Percentiles rank a stretch among this genome's conserved stretches.
phyloP scores from a whole-genome alignment of 768 basidiomycete species.

The Lentinus brumalis region DNA sequence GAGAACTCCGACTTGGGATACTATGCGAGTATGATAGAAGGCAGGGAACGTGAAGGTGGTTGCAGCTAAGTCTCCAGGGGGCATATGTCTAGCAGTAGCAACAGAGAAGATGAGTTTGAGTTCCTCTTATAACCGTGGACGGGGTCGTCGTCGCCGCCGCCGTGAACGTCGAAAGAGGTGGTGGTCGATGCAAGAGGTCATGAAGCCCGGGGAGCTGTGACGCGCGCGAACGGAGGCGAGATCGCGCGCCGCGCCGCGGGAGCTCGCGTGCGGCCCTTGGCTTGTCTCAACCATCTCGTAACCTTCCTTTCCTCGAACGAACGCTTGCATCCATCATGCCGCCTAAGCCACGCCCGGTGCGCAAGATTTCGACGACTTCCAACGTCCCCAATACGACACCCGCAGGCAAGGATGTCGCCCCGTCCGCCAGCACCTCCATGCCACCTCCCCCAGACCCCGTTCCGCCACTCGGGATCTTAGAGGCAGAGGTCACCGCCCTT shows the following conservation, averaged over 20 bases:
- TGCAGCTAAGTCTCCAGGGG: not conserved
- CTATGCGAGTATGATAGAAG: not conserved
- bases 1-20: not conserved
- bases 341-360: slow-evolving; percentile 43
- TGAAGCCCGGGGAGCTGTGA: not conserved
- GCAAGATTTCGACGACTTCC: slow-evolving; percentile 32
- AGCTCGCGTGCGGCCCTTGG: not conserved
- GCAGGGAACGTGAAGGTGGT: not conserved
- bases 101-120: not conserved
- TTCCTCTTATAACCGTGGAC: not conserved
- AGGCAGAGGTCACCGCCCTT: slow-evolving; percentile 67
- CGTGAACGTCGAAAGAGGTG: slow-evolving; percentile 4
- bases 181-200: slow-evolving; percentile 8
- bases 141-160: slow-evolving; percentile 10
- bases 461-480: slow-evolving; percentile 46
- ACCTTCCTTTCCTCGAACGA: not conserved
- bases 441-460: slow-evolving; percentile 54
- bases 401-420: slow-evolving; percentile 29
- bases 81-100: not conserved
- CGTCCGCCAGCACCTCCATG: slow-evolving; percentile 40
- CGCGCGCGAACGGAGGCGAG: slow-evolving; percentile 7
- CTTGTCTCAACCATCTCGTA: not conserved
- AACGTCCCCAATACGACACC: not conserved
- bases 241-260: not conserved
- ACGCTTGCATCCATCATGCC: slow-evolving; percentile 39